Base-by-base conservation (phyloP, 305 asterid species). In the Stenogyne calaminthoides region DNA sequence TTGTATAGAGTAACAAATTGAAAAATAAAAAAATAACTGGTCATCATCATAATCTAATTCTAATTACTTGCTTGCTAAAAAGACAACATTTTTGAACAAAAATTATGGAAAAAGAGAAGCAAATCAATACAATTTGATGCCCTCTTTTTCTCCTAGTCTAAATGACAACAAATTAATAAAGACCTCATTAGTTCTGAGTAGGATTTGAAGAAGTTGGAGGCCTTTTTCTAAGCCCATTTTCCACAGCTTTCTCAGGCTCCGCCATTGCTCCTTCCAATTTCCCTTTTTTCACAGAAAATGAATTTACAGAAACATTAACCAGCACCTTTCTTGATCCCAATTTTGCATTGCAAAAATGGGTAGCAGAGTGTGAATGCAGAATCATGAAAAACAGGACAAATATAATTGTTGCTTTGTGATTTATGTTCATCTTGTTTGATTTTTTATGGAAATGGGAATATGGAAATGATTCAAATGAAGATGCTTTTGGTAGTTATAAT, bases 141-240 rank as follows among this genome's bases (percentile, higher is more conserved):
- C 75, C 80, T 72, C 79, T 27, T 27, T 78, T 74, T 57, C 80
- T 62, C 70, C 82, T 69, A 51, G 67, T 20, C 55, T 51, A 65
- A 22, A 54, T 52, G 36, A 14, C 27, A 25, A 18, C 0, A 18
- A 19, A 11, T 25, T 32, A 4, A 32, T 32, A 49, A 14, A 16
- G 29, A 60, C 32, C 71, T 69, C 81, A 78, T 66, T 70, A 79
- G 39, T 89, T 89, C 67, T 89, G 95, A 39, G 73, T 85, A 8
- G 95, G 95, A 78, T 89, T 89, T 36, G 89, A 73, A 78, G 77
- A 64, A 71, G 84, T 87, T 11, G 91, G 92, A 6, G 95, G 92
- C 76, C 29, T 75, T 32, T 39, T 70, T 61, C 88, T 81, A 4
- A 89, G 83, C 32, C 86, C 85, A 36, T 77, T 82, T 40, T 69